Conservation (phyloP, 192 early-diverging fungal genomes). For the Entomortierella lignicola region DNA sequence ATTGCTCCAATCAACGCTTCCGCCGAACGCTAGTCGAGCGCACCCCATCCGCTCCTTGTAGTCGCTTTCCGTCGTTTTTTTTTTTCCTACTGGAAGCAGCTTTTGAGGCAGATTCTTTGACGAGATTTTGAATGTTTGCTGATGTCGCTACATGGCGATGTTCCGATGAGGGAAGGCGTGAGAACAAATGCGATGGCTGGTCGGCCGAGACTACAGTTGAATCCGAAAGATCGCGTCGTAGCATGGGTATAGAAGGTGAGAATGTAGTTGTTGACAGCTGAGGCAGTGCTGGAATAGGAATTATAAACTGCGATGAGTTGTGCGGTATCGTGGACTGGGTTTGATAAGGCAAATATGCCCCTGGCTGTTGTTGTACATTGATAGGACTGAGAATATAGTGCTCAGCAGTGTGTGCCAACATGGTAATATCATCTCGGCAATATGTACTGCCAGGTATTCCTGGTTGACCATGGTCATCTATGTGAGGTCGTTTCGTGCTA, state of each 20-base stretch:
- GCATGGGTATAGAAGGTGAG: not conserved
- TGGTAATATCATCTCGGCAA: not conserved
- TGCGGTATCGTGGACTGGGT: not conserved
- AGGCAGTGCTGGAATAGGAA: not conserved
- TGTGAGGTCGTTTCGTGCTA: slow-evolving; percentile 4
- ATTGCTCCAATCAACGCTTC: slow-evolving; percentile 8
- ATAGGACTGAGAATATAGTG: not conserved
- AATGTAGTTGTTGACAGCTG: slow-evolving; percentile 11
- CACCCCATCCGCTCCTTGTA: not conserved
- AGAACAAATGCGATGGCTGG: slow-evolving; percentile 5
- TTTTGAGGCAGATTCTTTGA: not conserved
- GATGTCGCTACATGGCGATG: not conserved
- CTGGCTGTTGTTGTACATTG: slow-evolving; percentile 5
- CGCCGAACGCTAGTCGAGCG: slow-evolving; percentile 9
- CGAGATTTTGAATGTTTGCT: not conserved
- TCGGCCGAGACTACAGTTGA: slow-evolving; percentile 4
- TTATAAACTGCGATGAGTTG: slow-evolving; percentile 3
- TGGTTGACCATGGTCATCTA: not conserved
- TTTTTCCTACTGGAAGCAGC: slow-evolving; percentile 2
- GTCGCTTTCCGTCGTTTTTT: not conserved
- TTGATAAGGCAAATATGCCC: not conserved
- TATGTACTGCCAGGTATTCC: not conserved
- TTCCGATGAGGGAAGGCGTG: not conserved
- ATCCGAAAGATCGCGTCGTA: not conserved
- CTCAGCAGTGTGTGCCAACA: not conserved